Base-by-base conservation (phyloP, 169 alveolate species). In the Cryptosporidium sp. region DNA sequence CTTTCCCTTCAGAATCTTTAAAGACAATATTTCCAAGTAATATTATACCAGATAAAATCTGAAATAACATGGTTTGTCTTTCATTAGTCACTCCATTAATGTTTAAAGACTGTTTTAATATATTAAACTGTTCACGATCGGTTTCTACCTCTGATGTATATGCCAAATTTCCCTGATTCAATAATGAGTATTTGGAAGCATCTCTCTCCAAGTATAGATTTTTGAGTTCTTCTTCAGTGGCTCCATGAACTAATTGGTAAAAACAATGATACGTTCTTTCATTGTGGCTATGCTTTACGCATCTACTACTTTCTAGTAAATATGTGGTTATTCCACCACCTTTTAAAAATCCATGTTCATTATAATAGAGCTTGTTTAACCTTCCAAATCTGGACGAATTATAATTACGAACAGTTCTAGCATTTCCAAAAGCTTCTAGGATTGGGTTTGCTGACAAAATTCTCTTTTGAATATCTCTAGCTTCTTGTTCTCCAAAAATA, bases 351-450 rank as follows among this genome's bases (percentile, higher is more conserved):
- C 96, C 95, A 48, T 86, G 93, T 33, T 84, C 87, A 75, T 93
- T 91, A 44, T 94, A 85, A 61, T 91, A 93, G 12, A 95, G 87
- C 71, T 93, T 93, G 52, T 93, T 94, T 71, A 94, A 91, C 87
- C 96, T 97, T 14, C 99, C 99, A 91, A 97, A 96, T 56, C 98
- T 92, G 10, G 96, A 92, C 1, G 97, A 94, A 93, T 96, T 96
- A 92, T 96, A 94, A 85, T 96, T 96, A 69, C 97, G 93, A 2
- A 95, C 94, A 3, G 98, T 96, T 93, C 96, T 96, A 0, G 98
- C 98, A 92, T 96, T 96, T 7, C 98, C 98, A 80, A 96, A 95
- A 3, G 97, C 97, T 87, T 96, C 98, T 71, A 95, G 87, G 35
- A 95, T 93, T 0, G 98, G 98, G 85, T 96, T 96, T 42, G 96